phyloP scores from a whole-genome alignment of 208 protist genomes.

The Leishmania aethiopica region DNA sequence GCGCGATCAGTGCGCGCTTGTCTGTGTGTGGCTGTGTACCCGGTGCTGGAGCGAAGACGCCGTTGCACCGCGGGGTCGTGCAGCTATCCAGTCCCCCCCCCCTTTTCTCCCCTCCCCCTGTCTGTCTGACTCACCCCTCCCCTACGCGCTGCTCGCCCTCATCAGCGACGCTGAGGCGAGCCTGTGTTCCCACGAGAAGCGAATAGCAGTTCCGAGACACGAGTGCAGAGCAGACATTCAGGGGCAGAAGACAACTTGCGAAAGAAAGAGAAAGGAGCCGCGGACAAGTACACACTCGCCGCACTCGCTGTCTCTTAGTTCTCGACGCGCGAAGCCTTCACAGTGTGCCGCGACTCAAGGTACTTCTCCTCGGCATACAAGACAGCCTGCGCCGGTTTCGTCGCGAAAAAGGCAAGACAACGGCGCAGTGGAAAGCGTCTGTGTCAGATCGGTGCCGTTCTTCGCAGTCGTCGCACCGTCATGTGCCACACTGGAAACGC shows the following conservation, averaged over 20 bases:
- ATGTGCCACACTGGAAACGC: neutral
- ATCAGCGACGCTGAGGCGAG: neutral
- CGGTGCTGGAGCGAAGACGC: neutral
- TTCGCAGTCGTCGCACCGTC: too few species aligned
- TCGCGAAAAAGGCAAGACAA: slow-evolving; percentile 3
- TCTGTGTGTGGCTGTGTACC: neutral
- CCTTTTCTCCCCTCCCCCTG: neutral
- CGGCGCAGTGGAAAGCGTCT: neutral
- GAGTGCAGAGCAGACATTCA: neutral
- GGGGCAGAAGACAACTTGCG: neutral
- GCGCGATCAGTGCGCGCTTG: neutral
- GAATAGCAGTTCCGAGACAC: neutral
- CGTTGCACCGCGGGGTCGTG: neutral
- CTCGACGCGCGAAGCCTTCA: neutral
- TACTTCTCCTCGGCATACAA: neutral
- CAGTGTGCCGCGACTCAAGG: neutral
- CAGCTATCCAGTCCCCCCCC: neutral
- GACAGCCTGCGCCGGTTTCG: slow-evolving; percentile 3
- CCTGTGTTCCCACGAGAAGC: too few species aligned
- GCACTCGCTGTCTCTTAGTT: neutral
- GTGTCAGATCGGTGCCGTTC: neutral
- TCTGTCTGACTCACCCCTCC: neutral
- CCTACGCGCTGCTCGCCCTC: neutral
- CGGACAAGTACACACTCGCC: neutral
- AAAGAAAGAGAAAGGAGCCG: neutral